Evolutionary conservation across 495 filamentous ascomycete genomes (phyloP), one percentile per base, ranked within the genome.

Genomic region (Barbatosphaeria neglecta): DNA sequence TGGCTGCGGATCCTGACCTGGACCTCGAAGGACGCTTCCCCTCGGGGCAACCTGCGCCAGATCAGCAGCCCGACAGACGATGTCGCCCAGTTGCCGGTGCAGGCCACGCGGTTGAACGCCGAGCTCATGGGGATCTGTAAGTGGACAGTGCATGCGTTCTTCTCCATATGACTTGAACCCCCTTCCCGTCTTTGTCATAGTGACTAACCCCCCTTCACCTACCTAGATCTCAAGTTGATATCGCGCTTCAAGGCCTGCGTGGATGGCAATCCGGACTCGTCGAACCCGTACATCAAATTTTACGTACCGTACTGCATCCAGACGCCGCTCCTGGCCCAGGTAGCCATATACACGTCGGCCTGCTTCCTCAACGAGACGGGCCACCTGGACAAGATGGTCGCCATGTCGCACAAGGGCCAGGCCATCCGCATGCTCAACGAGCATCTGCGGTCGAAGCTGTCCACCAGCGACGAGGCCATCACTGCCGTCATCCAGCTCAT

Each of bases 221-320:
- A n/a, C n/a, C n/a, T n/a, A 87, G 43, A 65, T 62, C 45, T 86
- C 74, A 58, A 86, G 76, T 57, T 77, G 58, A 47, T 71, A 49
- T 53, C 74, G 57, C 53, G 76, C 63, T 57, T 76, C 62, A 64
- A 61, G 43, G 61, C 63, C 19, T 63, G 58, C 7, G 18, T 67
- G 11, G 62, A 65, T 47, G 63, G 63, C 17, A 61, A 60, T 25
- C 64, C 64, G 0, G 63, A 66, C 35, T 38, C 61, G 4, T 46
- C 58, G 10, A 65, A 63, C 43, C 52, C 57, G 6, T 65, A 63
- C 37, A 52, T 65, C 47, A 61, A 58, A 49, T 47, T 61, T 46
- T 60, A 61, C 39, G 61, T 66, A 6, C 63, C 64, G 1, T 64
- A 54, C 27, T 57, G 46, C 28, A 43, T 64, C 28, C 54, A 64